phyloP scores from a whole-genome alignment of 768 basidiomycete genomes.

The Lactarius hatsudake region DNA sequence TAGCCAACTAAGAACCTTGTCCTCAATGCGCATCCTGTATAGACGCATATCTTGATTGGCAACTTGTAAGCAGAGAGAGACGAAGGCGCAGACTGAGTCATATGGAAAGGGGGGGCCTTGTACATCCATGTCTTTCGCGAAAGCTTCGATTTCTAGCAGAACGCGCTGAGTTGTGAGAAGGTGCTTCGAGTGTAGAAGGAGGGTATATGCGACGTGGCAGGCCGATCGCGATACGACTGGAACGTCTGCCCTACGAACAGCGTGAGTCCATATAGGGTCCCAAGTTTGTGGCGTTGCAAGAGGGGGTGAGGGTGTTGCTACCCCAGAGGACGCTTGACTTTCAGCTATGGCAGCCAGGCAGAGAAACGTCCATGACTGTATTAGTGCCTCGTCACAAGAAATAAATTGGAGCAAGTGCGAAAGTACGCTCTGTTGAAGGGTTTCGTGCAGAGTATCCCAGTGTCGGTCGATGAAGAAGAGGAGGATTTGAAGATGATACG shows the following conservation, averaged over 20 bases:
- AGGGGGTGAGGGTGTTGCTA: constrained; percentile 11
- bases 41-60: constrained; percentile 80
- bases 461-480: constrained; percentile 84
- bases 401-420: constrained; percentile 57
- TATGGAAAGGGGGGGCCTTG: constrained; percentile 87
- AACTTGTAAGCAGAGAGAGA: constrained; percentile 63
- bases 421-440: constrained; percentile 56
- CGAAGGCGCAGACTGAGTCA: constrained; percentile 87
- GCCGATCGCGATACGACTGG: constrained; percentile 77
- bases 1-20: constrained; percentile 82
- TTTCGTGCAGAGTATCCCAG: constrained; percentile 60
- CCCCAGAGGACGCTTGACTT: constrained; percentile 20
- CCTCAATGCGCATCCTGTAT: constrained; percentile 82
- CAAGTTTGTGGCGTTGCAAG: constrained; percentile 40
- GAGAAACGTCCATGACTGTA: constrained; percentile 86
- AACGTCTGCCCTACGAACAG: constrained; percentile 68
- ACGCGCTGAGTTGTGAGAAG: constrained; percentile 56
- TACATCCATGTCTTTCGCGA: constrained; percentile 81
- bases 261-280: constrained; percentile 81
- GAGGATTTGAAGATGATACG: constrained; percentile 67
- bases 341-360: constrained; percentile 70
- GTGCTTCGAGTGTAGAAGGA: constrained; percentile 45
- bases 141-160: constrained; percentile 69
- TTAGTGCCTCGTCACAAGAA: constrained; percentile 54
- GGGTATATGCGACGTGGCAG: constrained; percentile 59